Conservation (phyloP, 179 eudicot genomes). For the Sideroxylon spinosum region DNA sequence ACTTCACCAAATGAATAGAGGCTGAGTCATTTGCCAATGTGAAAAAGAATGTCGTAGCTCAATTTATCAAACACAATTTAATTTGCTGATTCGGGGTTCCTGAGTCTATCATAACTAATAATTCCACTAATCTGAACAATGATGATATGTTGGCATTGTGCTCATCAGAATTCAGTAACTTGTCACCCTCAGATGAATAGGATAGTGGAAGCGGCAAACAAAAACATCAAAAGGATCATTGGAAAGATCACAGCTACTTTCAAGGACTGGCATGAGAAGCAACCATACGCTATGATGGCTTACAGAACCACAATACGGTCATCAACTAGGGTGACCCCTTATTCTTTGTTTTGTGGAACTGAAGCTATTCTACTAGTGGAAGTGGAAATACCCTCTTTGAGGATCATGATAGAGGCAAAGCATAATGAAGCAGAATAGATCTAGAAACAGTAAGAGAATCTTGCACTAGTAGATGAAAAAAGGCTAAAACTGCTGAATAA, state of each 20-base stretch:
- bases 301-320: background rate
- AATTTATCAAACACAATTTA: background rate
- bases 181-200: background rate
- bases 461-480: too few relatives aligned
- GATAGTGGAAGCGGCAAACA: slow-evolving; percentile 1
- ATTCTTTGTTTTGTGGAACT: slow-evolving; percentile 10
- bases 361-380: background rate
- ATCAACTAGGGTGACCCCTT: background rate
- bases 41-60: background rate
- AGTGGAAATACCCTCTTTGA: background rate
- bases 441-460: background rate
- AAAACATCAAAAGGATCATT: slow-evolving; percentile 2
- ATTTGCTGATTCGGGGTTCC: background rate
- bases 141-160: background rate
- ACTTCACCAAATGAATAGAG: background rate
- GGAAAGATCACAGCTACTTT: background rate
- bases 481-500: too few relatives aligned
- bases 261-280: slow-evolving; percentile 1
- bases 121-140: background rate
- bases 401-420: background rate
- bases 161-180: background rate
- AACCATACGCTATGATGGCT: slow-evolving; percentile 5
- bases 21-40: background rate
- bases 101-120: background rate
- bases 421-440: background rate